Evolutionary conservation across 192 early-diverging fungal genomes (phyloP).

Genomic region (Coemansia sp.): DNA sequence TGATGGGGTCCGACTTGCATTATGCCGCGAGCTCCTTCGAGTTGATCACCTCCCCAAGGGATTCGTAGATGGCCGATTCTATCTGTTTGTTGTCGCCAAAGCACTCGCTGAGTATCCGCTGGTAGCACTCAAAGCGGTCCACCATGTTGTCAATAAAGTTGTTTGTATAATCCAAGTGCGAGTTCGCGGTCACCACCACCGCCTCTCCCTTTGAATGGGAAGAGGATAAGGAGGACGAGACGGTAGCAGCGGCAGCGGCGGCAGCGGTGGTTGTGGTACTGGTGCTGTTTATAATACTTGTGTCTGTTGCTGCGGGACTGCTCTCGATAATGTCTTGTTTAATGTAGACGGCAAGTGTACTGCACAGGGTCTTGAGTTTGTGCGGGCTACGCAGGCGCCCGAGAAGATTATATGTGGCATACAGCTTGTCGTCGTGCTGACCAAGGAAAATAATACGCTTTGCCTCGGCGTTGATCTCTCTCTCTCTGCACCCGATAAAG

Average conservation of each 20-base stretch:
- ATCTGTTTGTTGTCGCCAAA: neutral
- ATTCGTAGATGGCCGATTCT: neutral
- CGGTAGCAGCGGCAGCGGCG: no score
- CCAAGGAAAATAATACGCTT: neutral
- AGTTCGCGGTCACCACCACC: no score
- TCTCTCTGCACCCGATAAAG: neutral
- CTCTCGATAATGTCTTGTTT: neutral
- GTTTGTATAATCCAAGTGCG: no score
- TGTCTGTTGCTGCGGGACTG: neutral
- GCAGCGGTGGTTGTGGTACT: neutral
- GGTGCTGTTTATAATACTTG: neutral
- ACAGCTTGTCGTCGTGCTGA: neutral
- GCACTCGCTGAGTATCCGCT: slow-evolving; percentile 1
- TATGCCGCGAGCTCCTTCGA: neutral
- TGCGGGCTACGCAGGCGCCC: neutral
- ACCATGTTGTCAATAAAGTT: slow-evolving; percentile 1
- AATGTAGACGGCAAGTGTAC: neutral
- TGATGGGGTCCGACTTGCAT: slow-evolving; percentile 1
- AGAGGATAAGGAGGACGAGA: no score
- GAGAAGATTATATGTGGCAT: neutral
- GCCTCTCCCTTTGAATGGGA: no score
- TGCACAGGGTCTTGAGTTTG: neutral
- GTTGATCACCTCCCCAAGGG: neutral
- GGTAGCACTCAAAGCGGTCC: neutral
- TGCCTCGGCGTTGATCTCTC: neutral